A percentile compares a stretch with the other conserved stretches of the same genome.
Conservation (phyloP, 345 rosid genomes). For the Erodium maritimum region DNA sequence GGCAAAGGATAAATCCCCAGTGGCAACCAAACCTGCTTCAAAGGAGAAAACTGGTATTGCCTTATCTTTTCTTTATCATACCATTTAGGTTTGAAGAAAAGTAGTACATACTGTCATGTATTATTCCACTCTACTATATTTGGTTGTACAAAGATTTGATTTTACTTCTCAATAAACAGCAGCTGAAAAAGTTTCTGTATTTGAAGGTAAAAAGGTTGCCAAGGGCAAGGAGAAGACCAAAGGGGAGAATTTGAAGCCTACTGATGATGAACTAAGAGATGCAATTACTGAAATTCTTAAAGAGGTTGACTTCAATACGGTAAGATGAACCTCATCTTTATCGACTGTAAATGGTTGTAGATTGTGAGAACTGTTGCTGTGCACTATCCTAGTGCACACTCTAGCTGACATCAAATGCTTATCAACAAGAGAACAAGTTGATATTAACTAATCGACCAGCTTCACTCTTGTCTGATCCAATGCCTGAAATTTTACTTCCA, state of each 20-base stretch:
- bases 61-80: background rate
- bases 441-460: background rate
- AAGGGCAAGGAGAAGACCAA: slow-evolving; percentile 52
- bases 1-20: slow-evolving; percentile 33
- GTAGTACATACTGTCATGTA: background rate
- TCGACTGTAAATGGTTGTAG: background rate
- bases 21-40: slow-evolving; percentile 39
- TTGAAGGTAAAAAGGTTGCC: slow-evolving; percentile 37
- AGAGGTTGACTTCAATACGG: slow-evolving; percentile 80
- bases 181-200: background rate
- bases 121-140: background rate
- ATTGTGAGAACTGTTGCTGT: background rate
- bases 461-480: no score
- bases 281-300: slow-evolving; percentile 67
- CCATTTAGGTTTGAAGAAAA: background rate
- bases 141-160: background rate
- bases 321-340: slow-evolving; percentile 17
- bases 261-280: slow-evolving; percentile 49
- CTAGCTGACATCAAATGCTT: background rate
- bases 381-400: background rate
- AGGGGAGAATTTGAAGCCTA: slow-evolving; percentile 32
- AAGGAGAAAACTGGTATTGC: slow-evolving; percentile 58
- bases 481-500: no score
- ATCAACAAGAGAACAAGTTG: background rate
- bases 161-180: background rate